phyloP scores from a whole-genome alignment of 2,329 filamentous ascomycete genomes.

The Penicillium sp. region DNA sequence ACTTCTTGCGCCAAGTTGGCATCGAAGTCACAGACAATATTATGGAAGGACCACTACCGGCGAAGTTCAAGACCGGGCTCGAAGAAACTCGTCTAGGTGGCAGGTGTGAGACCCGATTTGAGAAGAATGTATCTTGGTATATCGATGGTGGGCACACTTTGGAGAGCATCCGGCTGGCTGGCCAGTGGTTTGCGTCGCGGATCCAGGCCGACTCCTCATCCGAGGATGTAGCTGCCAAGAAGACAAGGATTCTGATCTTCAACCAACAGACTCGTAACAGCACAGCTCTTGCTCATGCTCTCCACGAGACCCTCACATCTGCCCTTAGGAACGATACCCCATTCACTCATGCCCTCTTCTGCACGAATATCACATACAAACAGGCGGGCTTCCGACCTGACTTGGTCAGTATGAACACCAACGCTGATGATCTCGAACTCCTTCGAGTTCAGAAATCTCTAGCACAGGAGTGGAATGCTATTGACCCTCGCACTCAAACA shows the following conservation, averaged over 20 bases:
- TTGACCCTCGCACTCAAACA: constrained; percentile 53
- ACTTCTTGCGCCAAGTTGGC: constrained; percentile 38
- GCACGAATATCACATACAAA: constrained; percentile 69
- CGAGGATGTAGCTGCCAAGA: constrained; percentile 25
- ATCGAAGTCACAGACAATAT: constrained; percentile 38
- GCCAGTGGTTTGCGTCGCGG: constrained; percentile 67
- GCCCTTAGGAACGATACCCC: constrained; percentile 39
- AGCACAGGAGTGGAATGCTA: constrained; percentile 57
- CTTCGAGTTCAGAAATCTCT: constrained; percentile 67
- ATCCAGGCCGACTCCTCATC: constrained; percentile 38
- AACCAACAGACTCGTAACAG: constrained; percentile 89
- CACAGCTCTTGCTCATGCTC: constrained; percentile 57
- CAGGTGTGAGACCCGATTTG: constrained; percentile 67
- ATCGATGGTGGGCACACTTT: constrained; percentile 86
- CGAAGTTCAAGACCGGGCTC: constrained; percentile 63
- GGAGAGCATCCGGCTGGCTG: constrained; percentile 75
- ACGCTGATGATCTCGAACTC: constrained; percentile 55
- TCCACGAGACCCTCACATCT: constrained; percentile 57
- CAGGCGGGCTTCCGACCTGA: constrained; percentile 61
- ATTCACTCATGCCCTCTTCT: constrained; percentile 77
- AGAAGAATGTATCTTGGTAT: constrained; percentile 65
- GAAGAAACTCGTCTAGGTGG: constrained; percentile 67
- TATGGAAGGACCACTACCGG: constrained; percentile 50
- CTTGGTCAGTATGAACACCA: constrained; percentile 60
- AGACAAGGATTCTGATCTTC: constrained; percentile 69